Evolutionary conservation across 2,329 filamentous ascomycete genomes (phyloP).

Genomic region (Botrytis porri): DNA sequence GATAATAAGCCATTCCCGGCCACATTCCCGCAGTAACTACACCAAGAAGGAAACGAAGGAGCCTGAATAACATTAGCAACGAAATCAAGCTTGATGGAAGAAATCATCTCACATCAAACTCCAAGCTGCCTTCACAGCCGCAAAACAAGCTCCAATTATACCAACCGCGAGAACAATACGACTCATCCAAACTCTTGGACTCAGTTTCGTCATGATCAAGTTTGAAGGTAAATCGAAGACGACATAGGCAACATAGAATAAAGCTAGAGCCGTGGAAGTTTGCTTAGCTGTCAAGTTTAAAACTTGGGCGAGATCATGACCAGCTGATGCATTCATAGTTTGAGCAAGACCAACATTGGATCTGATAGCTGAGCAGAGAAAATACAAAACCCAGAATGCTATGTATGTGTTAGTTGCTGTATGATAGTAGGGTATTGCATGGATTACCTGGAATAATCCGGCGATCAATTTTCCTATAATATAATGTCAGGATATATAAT

Average conservation of each 20-base stretch:
- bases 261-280: slow-evolving; percentile 76
- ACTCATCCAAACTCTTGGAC: slow-evolving; percentile 87
- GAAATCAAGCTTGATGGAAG: background rate
- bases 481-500: slow-evolving; percentile 8
- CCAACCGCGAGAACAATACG: slow-evolving; percentile 86
- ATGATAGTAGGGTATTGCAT: slow-evolving; percentile 1
- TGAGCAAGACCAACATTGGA: slow-evolving; percentile 93
- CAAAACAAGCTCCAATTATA: slow-evolving; percentile 78
- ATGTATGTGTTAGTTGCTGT: slow-evolving; percentile 7
- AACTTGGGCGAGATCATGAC: slow-evolving; percentile 72
- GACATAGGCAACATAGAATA: slow-evolving; percentile 93
- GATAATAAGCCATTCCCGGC: slow-evolving; percentile 91
- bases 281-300: slow-evolving; percentile 70
- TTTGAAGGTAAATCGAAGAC: slow-evolving; percentile 88
- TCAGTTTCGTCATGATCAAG: slow-evolving; percentile 80
- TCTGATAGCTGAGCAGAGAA: slow-evolving; percentile 85
- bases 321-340: slow-evolving; percentile 75
- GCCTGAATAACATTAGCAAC: slow-evolving; percentile 39
- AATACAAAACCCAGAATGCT: slow-evolving; percentile 89
- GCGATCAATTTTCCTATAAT: slow-evolving; percentile 50
- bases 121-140: slow-evolving; percentile 78
- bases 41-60: slow-evolving; percentile 81
- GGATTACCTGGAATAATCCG: slow-evolving; percentile 50
- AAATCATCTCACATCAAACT: slow-evolving; percentile 53
- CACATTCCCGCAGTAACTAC: slow-evolving; percentile 91